Conservation (phyloP, 139 green algal genomes). For the Limnomonas spitsbergensis region DNA sequence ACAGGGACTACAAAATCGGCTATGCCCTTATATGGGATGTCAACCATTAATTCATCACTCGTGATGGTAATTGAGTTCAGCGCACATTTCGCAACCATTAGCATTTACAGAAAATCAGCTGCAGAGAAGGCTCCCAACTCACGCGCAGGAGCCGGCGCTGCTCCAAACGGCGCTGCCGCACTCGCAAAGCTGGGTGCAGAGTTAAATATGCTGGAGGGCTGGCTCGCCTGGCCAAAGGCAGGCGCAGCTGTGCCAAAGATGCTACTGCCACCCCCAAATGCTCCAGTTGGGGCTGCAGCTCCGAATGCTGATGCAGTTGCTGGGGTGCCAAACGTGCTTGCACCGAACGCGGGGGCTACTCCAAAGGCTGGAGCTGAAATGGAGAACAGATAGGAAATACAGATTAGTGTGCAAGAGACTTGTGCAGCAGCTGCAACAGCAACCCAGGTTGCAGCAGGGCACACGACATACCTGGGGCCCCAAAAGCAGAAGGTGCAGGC, state of each 20-base stretch:
- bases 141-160: not conserved
- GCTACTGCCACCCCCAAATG: not conserved
- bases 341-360: slow-evolving; percentile 8
- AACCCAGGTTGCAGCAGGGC: no score
- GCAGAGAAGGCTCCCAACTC: no score
- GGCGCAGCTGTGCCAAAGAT: slow-evolving; percentile 4
- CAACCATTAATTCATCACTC: no score
- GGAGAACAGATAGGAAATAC: no score
- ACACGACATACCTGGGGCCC: slow-evolving; percentile 11
- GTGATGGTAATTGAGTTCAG: no score
- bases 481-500: not conserved
- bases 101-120: not conserved
- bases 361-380: slow-evolving; percentile 23
- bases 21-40: no score
- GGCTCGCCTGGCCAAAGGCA: slow-evolving; percentile 13
- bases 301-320: not conserved
- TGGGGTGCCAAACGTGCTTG: not conserved
- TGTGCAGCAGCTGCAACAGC: no score
- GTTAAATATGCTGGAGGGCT: slow-evolving; percentile 7
- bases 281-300: not conserved
- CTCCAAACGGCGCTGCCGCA: not conserved
- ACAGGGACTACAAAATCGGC: no score
- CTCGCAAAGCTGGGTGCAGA: not conserved
- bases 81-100: no score
- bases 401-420: no score